These are phyloP conservation scores for Musa schizocarpa DNA, from an alignment of 176 grass and related monocot genomes.

Conservation along the genomic window DNA sequence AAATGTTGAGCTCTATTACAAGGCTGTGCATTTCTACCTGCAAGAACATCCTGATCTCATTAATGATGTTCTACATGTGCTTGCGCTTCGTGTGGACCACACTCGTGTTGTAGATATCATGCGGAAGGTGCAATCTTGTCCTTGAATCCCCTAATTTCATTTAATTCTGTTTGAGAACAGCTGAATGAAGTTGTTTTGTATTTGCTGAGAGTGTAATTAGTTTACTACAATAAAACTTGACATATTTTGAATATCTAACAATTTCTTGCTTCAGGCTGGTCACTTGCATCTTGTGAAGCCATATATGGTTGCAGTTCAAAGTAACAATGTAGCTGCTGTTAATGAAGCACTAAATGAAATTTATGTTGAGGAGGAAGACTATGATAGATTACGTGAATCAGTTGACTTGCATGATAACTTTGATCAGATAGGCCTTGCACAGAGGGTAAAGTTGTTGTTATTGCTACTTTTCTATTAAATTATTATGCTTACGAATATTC, in stretches of 20 bases:
- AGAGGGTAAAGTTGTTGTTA: slow-evolving; percentile 50
- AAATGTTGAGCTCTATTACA: slow-evolving; percentile 93
- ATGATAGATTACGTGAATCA: slow-evolving; percentile 80
- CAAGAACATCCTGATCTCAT: slow-evolving; percentile 98
- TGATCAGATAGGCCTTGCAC: slow-evolving; percentile 94
- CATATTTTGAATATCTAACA: neutral
- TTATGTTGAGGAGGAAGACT: slow-evolving; percentile 96
- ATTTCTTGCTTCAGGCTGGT: slow-evolving; percentile 51
- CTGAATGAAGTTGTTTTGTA: neutral
- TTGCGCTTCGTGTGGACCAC: slow-evolving; percentile 85
- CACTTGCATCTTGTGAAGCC: slow-evolving; percentile 91
- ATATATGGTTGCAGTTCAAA: slow-evolving; percentile 98
- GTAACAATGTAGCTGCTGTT: slow-evolving; percentile 92
- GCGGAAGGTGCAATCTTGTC: slow-evolving; percentile 57
- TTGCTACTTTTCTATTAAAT: neutral
- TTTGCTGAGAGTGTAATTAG: neutral
- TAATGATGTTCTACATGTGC: slow-evolving; percentile 87
- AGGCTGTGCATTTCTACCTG: slow-evolving; percentile 95
- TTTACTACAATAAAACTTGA: neutral
- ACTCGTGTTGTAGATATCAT: slow-evolving; percentile 91
- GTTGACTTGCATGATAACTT: slow-evolving; percentile 96
- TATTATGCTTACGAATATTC: neutral
- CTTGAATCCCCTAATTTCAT: neutral
- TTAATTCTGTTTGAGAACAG: neutral
- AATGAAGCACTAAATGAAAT: slow-evolving; percentile 93